A percentile compares a stretch with the other conserved stretches of the same genome.
phyloP scores from a whole-genome alignment of 805 yeast genomes.

The Yarrowia porcina region DNA sequence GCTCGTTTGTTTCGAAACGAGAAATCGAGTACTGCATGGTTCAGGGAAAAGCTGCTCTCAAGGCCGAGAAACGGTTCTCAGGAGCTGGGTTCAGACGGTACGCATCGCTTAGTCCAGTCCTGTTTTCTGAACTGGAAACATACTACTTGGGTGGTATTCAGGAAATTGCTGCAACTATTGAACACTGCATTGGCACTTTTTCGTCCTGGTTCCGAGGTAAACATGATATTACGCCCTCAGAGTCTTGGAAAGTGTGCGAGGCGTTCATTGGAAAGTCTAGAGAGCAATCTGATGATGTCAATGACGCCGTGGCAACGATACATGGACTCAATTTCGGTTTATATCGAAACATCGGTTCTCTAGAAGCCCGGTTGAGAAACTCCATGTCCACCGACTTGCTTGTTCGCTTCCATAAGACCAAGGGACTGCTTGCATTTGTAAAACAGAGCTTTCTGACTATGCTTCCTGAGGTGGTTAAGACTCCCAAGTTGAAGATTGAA shows the following conservation, averaged over 20 bases:
- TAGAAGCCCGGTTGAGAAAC: conserved; percentile 1
- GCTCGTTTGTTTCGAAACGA: conserved; percentile 34
- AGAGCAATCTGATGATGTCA: neutral
- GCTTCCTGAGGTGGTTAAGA: neutral
- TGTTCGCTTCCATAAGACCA: neutral
- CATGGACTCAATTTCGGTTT: conserved; percentile 7
- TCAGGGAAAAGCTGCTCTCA: conserved; percentile 52
- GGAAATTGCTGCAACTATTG: conserved; percentile 45
- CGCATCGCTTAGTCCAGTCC: conserved; percentile 46
- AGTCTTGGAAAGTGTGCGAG: conserved; percentile 28
- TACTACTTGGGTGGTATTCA: conserved; percentile 54
- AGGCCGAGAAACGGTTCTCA: conserved; percentile 45
- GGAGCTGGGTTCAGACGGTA: conserved; percentile 36
- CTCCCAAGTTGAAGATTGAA: neutral
- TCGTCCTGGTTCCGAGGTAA: conserved; percentile 46
- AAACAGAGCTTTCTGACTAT: neutral
- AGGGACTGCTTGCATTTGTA: neutral
- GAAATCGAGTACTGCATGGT: conserved; percentile 44
- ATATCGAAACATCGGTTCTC: neutral
- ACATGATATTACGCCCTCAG: conserved; percentile 39
- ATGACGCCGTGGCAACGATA: neutral
- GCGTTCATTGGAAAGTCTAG: neutral
- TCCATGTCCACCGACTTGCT: neutral
- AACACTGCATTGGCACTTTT: conserved; percentile 42
- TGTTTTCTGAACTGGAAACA: conserved; percentile 44